Base-by-base conservation (phyloP, 345 rosid species). In the Jatropha curcas region DNA sequence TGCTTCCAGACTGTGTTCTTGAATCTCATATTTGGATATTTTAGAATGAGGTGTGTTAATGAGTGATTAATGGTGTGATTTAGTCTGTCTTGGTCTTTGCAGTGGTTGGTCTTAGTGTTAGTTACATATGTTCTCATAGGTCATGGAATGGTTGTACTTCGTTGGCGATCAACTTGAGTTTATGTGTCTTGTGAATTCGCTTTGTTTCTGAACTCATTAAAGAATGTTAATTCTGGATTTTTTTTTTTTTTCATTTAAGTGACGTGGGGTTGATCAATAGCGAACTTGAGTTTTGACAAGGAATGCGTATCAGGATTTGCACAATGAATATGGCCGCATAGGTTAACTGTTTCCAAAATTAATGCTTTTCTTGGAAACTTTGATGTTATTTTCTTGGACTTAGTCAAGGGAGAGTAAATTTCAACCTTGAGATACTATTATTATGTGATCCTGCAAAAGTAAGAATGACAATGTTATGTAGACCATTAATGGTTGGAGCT, bases 201-300 rank as follows among this genome's bases (percentile, higher is more conserved):
- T 66, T 79, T 67, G 37, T 48, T 55, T n/a, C 66, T 65, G 10
- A 48, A n/a, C 48, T 62, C 24, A 35, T 28, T 30, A 22, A 19
- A 66, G 22, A 41, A 62, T 66, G 35, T n/a, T 53, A 6, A 33
- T 67, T 31, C 0, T 5, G 27, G n/a, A n/a, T n/a, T n/a, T n/a
- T n/a, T 17, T 14, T 17, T 7, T 46, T 14, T 17, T 7, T 46
- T 27, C 14, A 35, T 59, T 60, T 8, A 60, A 30, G 30, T 45
- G 57, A 41, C 65, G n/a, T 20, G 19, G 60, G 14, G 22, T 1
- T 68, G 48, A 35, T 37, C 30, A 16, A 37, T 14, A 39, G 28
- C 1, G 53, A 12, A 22, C 53, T 35, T 28, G 55, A 13, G 41
- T 41, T 27, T 57, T 70, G 52, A 46, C 19, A 5, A 31, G 60